Conservation (phyloP, 2,329 filamentous ascomycete species). For the Mariannaea elegans region DNA sequence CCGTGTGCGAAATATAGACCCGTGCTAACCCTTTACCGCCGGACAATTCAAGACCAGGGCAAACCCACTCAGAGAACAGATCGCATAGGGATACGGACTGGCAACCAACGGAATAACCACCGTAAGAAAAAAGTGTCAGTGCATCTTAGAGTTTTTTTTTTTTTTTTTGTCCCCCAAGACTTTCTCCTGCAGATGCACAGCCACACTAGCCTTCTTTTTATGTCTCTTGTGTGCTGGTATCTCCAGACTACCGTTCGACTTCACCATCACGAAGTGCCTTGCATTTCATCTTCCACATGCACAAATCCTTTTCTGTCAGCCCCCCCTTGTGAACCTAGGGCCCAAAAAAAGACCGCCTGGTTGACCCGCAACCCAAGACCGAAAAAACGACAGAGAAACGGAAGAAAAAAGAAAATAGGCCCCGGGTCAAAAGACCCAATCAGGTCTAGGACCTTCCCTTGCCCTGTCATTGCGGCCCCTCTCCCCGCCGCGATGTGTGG, state of each 20-base stretch:
- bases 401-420: neutral
- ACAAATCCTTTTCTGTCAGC: neutral
- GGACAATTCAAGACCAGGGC: no score
- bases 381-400: neutral
- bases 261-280: neutral
- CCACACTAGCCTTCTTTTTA: neutral
- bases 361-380: neutral
- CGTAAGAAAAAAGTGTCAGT: neutral
- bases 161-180: neutral
- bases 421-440: slow-evolving; percentile 11
- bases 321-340: no score
- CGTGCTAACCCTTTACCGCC: no score
- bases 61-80: neutral
- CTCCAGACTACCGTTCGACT: neutral
- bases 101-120: neutral
- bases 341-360: neutral
- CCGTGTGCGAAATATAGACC: no score
- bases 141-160: neutral
- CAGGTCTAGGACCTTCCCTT: slow-evolving; percentile 1
- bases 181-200: neutral
- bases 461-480: neutral
- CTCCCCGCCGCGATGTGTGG: neutral
- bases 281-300: neutral
- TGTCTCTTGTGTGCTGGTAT: neutral
- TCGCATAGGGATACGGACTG: slow-evolving; percentile 7